Conservation (phyloP, 1,139 yeast species). For the Taphrina confusa region DNA sequence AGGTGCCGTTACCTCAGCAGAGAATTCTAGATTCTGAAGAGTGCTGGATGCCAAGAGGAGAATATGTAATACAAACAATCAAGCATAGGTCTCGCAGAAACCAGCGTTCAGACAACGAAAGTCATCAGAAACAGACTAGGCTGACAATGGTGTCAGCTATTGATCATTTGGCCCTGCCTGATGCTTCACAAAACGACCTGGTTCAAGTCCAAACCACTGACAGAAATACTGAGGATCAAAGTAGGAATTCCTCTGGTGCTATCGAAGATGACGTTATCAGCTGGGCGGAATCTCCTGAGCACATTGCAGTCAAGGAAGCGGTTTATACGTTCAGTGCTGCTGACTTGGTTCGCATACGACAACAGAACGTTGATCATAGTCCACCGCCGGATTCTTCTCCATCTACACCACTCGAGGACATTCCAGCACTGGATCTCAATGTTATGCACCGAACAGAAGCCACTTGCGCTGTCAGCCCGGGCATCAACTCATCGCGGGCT, state of each 20-base stretch:
- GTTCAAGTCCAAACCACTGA: not conserved
- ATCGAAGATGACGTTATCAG: constrained; percentile 1
- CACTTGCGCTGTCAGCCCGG: too few species aligned
- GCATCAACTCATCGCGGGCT: too few species aligned
- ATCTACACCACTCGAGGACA: too few species aligned
- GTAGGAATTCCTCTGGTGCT: not conserved
- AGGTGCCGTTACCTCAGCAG: constrained; percentile 12
- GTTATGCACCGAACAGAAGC: too few species aligned
- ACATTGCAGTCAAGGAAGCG: not conserved
- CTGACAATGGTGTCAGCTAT: not conserved
- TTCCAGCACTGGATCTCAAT: too few species aligned
- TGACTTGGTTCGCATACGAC: not conserved
- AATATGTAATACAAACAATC: constrained; percentile 17
- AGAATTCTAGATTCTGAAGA: constrained; percentile 14
- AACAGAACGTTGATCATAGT: not conserved
- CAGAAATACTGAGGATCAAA: not conserved
- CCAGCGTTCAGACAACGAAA: not conserved
- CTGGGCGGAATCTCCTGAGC: constrained; percentile 18
- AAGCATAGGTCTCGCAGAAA: not conserved
- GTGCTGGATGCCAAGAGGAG: constrained; percentile 27
- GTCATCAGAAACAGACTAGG: not conserved
- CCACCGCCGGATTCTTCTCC: constrained; percentile 25
- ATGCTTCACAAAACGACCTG: not conserved
- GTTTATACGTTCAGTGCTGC: not conserved
- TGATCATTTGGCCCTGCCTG: not conserved